Base-by-base conservation (phyloP, 2,329 filamentous ascomycete species). In the Botrytis squamosa region DNA sequence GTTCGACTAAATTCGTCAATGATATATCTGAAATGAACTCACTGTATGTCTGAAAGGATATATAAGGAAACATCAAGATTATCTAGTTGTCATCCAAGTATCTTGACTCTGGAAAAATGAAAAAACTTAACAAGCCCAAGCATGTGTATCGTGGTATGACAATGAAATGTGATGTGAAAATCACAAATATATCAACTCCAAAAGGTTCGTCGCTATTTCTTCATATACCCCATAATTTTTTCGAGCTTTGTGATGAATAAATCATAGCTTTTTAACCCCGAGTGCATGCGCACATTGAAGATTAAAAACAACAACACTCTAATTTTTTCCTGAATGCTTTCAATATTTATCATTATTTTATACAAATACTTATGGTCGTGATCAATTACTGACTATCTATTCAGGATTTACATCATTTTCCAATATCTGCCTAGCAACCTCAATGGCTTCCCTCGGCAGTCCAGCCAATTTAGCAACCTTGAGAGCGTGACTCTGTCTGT, bases 391-490 rank as follows among this genome's bases (percentile, higher is more conserved):
- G 86, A 89, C 88, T 87, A 89, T 83, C 83, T 79, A 78, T 82
- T 80, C 84, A 85, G 84, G 87, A 86, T 65, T 74, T 46, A 77
- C 77, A 74, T 77, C 77, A 66, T 75, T 60, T 69, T 55, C 74
- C 75, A 82, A 75, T 4, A 80, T 71, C 55, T 75, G 73, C 74
- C 74, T 77, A 9, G 95, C 95, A 76, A 93, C 85, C 36, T 85
- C 83, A 72, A 98, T 89, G 5, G 92, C 93, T 63, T 86, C 85
- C 74, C 91, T 89, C 0, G 95, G 95, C 78, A 98, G 79, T 1
- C 94, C 95, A 9, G 96, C 97, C 77, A 98, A 84, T 76, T 88
- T 88, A 3, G 96, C 96, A n/a, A 99, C 96, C 81, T 98, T 98
- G 74, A 99, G 85, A 29, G 97, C 96, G 84, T 99, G 96, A 75